These are phyloP conservation scores for Blastobotrys buckinghamii DNA, from an alignment of 1,139 yeast species.

Conservation along the genomic window DNA sequence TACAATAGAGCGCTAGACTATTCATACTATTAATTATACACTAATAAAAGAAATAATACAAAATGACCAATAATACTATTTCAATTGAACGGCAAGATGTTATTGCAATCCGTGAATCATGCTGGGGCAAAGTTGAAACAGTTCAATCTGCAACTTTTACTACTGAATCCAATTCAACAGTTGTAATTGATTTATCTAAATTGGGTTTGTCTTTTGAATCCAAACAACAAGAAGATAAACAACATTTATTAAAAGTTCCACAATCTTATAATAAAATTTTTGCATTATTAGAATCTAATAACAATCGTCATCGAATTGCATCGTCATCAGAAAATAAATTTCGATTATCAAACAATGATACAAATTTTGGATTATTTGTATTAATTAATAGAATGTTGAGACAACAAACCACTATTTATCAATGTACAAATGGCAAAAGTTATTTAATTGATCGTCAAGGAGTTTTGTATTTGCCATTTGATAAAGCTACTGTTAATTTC, in stretches of 20 bases:
- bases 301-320: neutral
- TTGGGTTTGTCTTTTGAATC: neutral
- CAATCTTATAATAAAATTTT: neutral
- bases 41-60: neutral
- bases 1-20: no score
- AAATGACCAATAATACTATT: neutral
- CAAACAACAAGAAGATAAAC: neutral
- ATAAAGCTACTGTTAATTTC: slow-evolving; percentile 1
- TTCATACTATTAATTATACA: neutral
- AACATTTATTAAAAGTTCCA: neutral
- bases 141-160: neutral
- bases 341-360: neutral
- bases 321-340: neutral
- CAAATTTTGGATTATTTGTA: slow-evolving; percentile 3
- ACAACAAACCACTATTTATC: slow-evolving; percentile 3
- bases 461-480: slow-evolving; percentile 9
- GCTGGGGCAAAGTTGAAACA: slow-evolving; percentile 1
- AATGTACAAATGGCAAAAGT: slow-evolving; percentile 1
- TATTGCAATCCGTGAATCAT: neutral
- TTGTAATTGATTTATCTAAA: slow-evolving; percentile 1
- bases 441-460: slow-evolving; percentile 9
- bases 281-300: neutral
- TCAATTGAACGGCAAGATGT: neutral
- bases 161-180: neutral
- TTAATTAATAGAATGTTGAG: slow-evolving; percentile 2